phyloP scores from a whole-genome alignment of 352 stramenopile species.

The Phytophthora ramorum region DNA sequence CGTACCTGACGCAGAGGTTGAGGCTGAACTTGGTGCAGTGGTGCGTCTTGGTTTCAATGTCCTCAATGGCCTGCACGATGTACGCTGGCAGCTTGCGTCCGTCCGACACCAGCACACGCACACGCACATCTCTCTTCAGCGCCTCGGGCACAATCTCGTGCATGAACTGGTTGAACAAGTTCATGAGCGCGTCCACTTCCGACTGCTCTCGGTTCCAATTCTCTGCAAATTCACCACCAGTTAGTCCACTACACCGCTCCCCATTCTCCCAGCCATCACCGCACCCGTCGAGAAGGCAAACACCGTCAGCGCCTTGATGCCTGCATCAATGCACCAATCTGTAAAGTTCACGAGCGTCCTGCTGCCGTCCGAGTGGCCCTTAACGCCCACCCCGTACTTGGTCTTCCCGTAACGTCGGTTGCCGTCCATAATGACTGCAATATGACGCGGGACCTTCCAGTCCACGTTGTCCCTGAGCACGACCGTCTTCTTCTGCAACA shows the following conservation, averaged over 20 bases:
- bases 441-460: slow-evolving; percentile 78
- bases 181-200: slow-evolving; percentile 94
- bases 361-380: slow-evolving; percentile 95
- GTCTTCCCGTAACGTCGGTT: slow-evolving; percentile 95
- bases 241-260: background rate
- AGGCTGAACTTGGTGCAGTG: slow-evolving; percentile 84
- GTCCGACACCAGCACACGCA: slow-evolving; percentile 92
- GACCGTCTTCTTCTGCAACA: slow-evolving; percentile 15
- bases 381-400: slow-evolving; percentile 75
- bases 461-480: slow-evolving; percentile 14
- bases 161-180: slow-evolving; percentile 96
- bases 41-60: slow-evolving; percentile 90
- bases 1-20: slow-evolving; percentile 86
- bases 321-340: slow-evolving; percentile 96
- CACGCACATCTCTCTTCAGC: slow-evolving; percentile 91
- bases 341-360: slow-evolving; percentile 96
- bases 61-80: slow-evolving; percentile 68
- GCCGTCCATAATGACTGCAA: slow-evolving; percentile 97
- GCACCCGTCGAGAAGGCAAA: slow-evolving; percentile 95
- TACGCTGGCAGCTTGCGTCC: slow-evolving; percentile 70
- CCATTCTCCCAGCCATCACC: background rate
- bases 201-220: slow-evolving; percentile 93
- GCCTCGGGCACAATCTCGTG: slow-evolving; percentile 92
- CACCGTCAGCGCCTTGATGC: slow-evolving; percentile 92
- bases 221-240: slow-evolving; percentile 52